Base-by-base conservation (phyloP, 2,329 filamentous ascomycete species). In the Aureobasidium sp. region DNA sequence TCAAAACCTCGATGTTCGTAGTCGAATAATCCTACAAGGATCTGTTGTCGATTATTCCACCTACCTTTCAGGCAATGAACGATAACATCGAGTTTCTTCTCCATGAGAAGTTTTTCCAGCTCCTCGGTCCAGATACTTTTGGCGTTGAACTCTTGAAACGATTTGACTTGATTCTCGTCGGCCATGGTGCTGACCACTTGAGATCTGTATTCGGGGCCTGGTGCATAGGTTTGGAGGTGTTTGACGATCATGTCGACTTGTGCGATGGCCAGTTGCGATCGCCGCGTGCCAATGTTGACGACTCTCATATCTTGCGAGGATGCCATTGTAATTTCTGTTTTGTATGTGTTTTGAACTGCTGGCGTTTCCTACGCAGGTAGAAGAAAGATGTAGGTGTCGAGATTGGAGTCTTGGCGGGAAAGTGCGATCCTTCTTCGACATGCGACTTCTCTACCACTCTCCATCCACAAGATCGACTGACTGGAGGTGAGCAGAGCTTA, bases 61-160 rank as follows among this genome's bases (percentile, higher is more conserved):
- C 20, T 37, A 84, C 83, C 84, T 82, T 97, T 97, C 74, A 96
- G 80, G 64, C 86, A 91, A 77, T 97, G 92, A 62, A 95, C 88
- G 65, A 96, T 87, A 36, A 94, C 76, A 77, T 95, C 90, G 62
- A 95, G 75, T 67, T 88, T 79, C 51, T 83, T 81, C 34, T 82
- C 81, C 52, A 86, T 77, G 59, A 96, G 80, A 69, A 85, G 80
- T 34, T 86, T 86, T 76, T 97, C 92, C 55, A 97, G 80, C 77
- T 97, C 92, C 67, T 89, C 85, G 3, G 93, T 97, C 92, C 92
- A 97, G 64, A 97, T 79, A 63, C 89, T 90, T 79, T 97, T 97
- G 62, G 90, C 88, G 63, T 87, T 88, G 71, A 96, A 87, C 68
- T 90, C 88, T 71, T 92, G 89, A 57, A 97, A 83, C 5, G 91